A percentile compares a stretch with the other conserved stretches of the same genome.
phyloP scores from a whole-genome alignment of 2,329 filamentous ascomycete genomes.

The Eutypa lata region DNA sequence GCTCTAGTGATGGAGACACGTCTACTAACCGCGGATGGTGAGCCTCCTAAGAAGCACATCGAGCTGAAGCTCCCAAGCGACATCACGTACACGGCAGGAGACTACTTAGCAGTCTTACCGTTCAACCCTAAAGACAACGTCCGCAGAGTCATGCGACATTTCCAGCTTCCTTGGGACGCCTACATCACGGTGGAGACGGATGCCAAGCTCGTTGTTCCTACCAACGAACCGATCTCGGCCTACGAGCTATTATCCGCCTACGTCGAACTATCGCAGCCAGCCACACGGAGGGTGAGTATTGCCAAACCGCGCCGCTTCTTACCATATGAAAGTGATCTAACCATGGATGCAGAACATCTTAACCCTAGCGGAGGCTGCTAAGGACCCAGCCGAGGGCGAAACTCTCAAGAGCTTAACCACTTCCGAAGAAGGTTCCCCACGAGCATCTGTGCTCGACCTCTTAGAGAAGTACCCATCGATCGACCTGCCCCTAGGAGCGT shows the following conservation, averaged over 20 bases:
- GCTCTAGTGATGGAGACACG: constrained; percentile 54
- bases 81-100: constrained; percentile 66
- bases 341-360: constrained; percentile 33
- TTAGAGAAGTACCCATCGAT: constrained; percentile 61
- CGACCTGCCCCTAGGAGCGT: constrained; percentile 61
- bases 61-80: constrained; percentile 65
- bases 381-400: constrained; percentile 21
- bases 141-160: constrained; percentile 60
- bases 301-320: not conserved
- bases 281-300: constrained; percentile 58
- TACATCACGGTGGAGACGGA: constrained; percentile 58
- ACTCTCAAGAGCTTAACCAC: constrained; percentile 45
- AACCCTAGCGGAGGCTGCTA: constrained; percentile 26
- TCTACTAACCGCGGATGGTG: constrained; percentile 47
- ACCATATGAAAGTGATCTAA: constrained; percentile 7
- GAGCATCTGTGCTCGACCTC: constrained; percentile 68
- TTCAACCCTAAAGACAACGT: constrained; percentile 64
- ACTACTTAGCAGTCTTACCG: constrained; percentile 73
- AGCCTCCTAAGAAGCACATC: constrained; percentile 60
- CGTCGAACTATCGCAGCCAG: constrained; percentile 70
- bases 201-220: constrained; percentile 51
- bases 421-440: constrained; percentile 47
- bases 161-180: constrained; percentile 67
- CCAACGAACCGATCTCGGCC: constrained; percentile 55
- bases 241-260: constrained; percentile 65